Base-by-base conservation (phyloP, 2,329 filamentous ascomycete species). In the Apiospora malaysiana region DNA sequence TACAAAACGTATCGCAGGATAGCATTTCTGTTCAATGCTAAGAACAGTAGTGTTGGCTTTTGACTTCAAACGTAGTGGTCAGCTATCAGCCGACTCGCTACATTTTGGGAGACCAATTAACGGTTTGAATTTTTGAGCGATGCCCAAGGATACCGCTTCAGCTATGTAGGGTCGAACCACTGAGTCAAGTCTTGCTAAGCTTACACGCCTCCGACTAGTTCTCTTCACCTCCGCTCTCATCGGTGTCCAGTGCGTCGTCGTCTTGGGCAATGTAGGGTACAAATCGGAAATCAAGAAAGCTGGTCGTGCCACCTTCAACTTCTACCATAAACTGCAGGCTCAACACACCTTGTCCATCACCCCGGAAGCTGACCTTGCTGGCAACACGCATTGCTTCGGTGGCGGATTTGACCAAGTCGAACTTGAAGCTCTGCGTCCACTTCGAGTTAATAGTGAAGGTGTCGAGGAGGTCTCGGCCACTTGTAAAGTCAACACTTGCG, bases 271-370 rank as follows among this genome's bases (percentile, higher is more conserved):
- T 84, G 71, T 91, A 91, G 21, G 94, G 93, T 71, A 97, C 91
- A 78, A 96, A 94, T 25, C 92, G 87, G 80, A 95, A 97, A 80
- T 96, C 93, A 32, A 96, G 86, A 82, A 95, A 97, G 76, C 90
- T 93, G 49, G 90, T 85, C 32, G 86, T 85, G 6, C 88, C 87
- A 8, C 88, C 88, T 73, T 96, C 94, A 56, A 95, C 86, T 79
- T 98, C 94, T 21, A 99, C 92, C 92, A 99, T 96, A 77, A 98
- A 98, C 79, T 99, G 96, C 79, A 98, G 83, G 81, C 94, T 98
- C 74, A 99, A 82, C 42, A 99, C 95, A 0, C 96, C 95, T 79
- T 97, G 94, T 1, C 89, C 87, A 81, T 99, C 96, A 0, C 94
- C 92, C 21, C 96, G 88, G 72, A 99, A 88, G 79, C 94, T 97